Evolutionary conservation across 495 filamentous ascomycete genomes (phyloP).

Genomic region (Cercophora newfieldiana): DNA sequence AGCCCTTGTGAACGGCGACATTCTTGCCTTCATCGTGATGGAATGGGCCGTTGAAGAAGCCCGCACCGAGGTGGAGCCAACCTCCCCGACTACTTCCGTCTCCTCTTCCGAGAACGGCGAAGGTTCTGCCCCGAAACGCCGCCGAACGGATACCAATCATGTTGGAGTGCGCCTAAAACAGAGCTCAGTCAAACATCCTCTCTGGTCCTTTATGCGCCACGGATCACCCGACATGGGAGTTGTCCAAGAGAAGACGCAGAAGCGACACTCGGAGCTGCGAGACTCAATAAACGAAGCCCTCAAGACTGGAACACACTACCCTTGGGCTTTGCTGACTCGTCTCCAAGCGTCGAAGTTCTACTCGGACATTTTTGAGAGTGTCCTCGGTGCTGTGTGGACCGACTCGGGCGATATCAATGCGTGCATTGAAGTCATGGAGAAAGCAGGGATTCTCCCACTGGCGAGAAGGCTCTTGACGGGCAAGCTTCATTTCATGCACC

Average conservation of each 20-base stretch:
- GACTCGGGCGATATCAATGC: conserved; percentile 66
- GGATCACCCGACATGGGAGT: conserved; percentile 43
- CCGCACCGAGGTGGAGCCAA: conserved; percentile 25
- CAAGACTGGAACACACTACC: conserved; percentile 54
- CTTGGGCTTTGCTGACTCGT: conserved; percentile 69
- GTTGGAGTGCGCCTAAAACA: not conserved
- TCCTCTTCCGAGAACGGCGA: not conserved
- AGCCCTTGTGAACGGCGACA: conserved; percentile 77
- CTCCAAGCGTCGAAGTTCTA: conserved; percentile 77
- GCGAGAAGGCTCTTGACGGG: conserved; percentile 61
- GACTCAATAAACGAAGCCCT: conserved; percentile 48
- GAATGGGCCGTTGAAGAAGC: conserved; percentile 44
- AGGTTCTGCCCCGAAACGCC: not conserved
- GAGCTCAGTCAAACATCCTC: conserved; percentile 37
- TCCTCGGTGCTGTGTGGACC: conserved; percentile 83
- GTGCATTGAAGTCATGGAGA: conserved; percentile 60
- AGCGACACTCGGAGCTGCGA: conserved; percentile 53
- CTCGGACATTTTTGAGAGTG: conserved; percentile 80
- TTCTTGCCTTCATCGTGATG: conserved; percentile 85
- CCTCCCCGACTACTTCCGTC: conserved; percentile 8
- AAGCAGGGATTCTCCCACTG: conserved; percentile 63
- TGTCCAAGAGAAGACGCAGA: conserved; percentile 42
- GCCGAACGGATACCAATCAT: not conserved
- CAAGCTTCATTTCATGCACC: conserved; percentile 65
- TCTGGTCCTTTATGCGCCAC: conserved; percentile 73